These are phyloP conservation scores for Diaporthe caulivora DNA, from an alignment of 2,329 filamentous ascomycete genomes.

Conservation along the genomic window DNA sequence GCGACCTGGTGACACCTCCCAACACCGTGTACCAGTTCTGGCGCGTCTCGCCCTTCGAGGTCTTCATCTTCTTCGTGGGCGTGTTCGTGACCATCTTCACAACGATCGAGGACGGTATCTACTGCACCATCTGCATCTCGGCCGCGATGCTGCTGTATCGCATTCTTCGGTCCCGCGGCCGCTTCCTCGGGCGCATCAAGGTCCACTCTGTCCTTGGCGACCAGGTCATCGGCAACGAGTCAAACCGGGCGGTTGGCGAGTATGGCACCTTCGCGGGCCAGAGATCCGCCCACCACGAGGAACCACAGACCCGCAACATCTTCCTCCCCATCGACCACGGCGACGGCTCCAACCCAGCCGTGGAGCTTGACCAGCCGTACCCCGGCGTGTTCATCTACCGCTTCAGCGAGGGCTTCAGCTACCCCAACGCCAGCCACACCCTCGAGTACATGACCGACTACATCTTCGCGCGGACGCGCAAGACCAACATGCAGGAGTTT, in stretches of 20 bases:
- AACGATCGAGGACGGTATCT: conserved; percentile 92
- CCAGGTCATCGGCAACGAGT: conserved; percentile 75
- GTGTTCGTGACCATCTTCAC: conserved; percentile 91
- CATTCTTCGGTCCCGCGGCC: conserved; percentile 83
- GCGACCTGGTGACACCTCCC: conserved; percentile 90
- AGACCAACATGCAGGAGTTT: conserved; percentile 79
- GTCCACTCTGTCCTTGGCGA: conserved; percentile 88
- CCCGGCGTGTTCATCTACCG: conserved; percentile 97
- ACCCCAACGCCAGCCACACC: conserved; percentile 91
- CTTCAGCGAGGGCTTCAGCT: conserved; percentile 95
- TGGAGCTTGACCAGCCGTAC: conserved; percentile 84
- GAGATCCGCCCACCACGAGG: conserved; percentile 45
- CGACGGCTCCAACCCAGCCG: conserved; percentile 91
- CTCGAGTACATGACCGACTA: conserved; percentile 81
- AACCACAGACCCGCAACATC: conserved; percentile 75
- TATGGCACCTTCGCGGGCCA: conserved; percentile 69
- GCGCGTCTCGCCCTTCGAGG: conserved; percentile 90
- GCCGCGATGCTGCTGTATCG: conserved; percentile 85
- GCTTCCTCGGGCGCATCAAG: conserved; percentile 85
- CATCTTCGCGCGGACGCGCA: conserved; percentile 78
- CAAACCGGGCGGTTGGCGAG: conserved; percentile 58
- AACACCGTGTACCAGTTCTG: conserved; percentile 96
- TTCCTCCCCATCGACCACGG: conserved; percentile 88
- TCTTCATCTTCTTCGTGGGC: conserved; percentile 92
- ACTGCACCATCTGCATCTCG: conserved; percentile 84